Conservation (phyloP, 2,329 filamentous ascomycete species). For the Cryphonectria radicalis region DNA sequence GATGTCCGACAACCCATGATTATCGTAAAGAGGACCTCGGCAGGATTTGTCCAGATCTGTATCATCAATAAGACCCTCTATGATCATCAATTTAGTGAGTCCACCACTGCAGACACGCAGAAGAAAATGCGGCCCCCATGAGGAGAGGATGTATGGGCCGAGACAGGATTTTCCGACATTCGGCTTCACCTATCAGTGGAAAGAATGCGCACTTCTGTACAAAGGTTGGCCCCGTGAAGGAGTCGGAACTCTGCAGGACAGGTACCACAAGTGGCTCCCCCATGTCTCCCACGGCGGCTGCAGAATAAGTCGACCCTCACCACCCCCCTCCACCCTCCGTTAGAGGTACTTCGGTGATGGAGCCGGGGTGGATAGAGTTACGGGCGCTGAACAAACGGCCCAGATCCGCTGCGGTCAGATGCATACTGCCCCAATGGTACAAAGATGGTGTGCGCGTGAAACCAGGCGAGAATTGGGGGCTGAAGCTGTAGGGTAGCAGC, state of each 20-base stretch:
- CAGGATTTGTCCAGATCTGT: neutral
- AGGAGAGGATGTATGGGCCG: neutral
- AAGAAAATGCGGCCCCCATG: neutral
- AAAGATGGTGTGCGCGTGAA: neutral
- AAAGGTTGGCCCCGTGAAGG: neutral
- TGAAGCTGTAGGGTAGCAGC: neutral
- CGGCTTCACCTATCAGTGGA: neutral
- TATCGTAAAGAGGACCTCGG: neutral
- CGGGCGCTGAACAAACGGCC: neutral
- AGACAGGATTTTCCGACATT: neutral
- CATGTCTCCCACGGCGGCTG: neutral
- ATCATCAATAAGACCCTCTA: too few relatives aligned
- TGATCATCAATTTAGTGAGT: neutral
- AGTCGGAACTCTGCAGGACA: neutral
- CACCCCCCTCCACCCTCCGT: too few relatives aligned
- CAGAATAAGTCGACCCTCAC: too few relatives aligned
- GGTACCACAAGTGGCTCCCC: too few relatives aligned
- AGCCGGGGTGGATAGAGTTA: neutral
- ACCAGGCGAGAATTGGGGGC: neutral
- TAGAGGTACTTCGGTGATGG: neutral
- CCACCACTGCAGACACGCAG: neutral
- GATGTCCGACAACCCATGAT: neutral
- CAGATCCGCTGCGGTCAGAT: neutral
- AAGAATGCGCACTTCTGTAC: neutral
- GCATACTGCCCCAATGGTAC: neutral